Conservation (phyloP, 2,329 filamentous ascomycete genomes). For the Diaporthe ilicicola region DNA sequence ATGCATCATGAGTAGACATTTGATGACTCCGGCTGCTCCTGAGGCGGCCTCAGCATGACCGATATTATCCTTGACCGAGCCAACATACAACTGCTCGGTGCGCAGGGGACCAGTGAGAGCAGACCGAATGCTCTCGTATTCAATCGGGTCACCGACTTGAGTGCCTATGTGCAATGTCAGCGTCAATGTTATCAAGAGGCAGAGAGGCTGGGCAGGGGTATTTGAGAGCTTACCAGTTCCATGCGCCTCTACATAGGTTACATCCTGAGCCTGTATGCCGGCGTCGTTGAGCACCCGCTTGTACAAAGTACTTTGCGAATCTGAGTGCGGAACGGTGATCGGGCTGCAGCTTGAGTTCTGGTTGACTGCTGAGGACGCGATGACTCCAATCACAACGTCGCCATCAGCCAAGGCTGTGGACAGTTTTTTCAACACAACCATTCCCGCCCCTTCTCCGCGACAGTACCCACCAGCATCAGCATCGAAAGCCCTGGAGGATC, state of each 20-base stretch:
- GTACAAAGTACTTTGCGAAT: constrained; percentile 41
- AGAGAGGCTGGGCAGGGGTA: not conserved
- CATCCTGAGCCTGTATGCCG: constrained; percentile 37
- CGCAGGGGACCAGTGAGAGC: constrained; percentile 27
- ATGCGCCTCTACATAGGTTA: constrained; percentile 46
- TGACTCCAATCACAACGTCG: constrained; percentile 56
- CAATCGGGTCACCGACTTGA: constrained; percentile 43
- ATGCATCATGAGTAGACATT: constrained; percentile 44
- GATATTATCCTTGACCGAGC: constrained; percentile 44
- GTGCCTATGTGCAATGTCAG: constrained; percentile 40
- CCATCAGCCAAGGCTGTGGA: constrained; percentile 59
- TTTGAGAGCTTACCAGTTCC: constrained; percentile 45
- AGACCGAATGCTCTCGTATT: constrained; percentile 36
- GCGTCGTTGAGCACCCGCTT: constrained; percentile 36
- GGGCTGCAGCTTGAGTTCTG: constrained; percentile 43
- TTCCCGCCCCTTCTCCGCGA: constrained; percentile 57
- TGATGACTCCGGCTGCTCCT: constrained; percentile 44
- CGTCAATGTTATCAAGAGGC: not conserved
- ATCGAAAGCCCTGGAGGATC: constrained; percentile 58
- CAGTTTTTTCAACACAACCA: constrained; percentile 59
- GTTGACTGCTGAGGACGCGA: constrained; percentile 46
- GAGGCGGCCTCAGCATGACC: constrained; percentile 45
- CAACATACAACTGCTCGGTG: constrained; percentile 32
- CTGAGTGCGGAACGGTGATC: constrained; percentile 40
- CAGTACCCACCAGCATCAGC: constrained; percentile 62